Evolutionary conservation across 1,139 yeast genomes (phyloP), one percentile per base, ranked within the genome.

Genomic region (Kodamaea plutei): DNA sequence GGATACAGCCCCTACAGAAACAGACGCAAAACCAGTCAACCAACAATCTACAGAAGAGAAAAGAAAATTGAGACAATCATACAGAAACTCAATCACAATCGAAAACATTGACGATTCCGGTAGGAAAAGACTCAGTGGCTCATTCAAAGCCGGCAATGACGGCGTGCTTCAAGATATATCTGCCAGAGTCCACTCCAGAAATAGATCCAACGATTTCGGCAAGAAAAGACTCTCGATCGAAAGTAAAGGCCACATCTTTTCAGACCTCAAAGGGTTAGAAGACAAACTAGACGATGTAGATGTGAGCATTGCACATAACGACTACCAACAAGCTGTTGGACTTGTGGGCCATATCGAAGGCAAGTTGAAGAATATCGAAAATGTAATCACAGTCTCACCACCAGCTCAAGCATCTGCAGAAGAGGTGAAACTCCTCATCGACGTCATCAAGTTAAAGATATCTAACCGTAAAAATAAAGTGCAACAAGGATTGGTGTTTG

Each of bases 281-380:
- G 84, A 79, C 33, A 61, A 69, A 30, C 63, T 82, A 18, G 84
- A 79, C 39, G 85, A 80, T 38, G 67, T 80, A 19, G 91, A 82
- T 48, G 74, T 79, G 16, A 67, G 69, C 36, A 69, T 81, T 19
- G 80, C 85, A 5, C 83, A 79, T 45, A 73, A 77, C 37, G 68
- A 69, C 37, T 79, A 69, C 45, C 56, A 59, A 15, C 74, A 65
- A 30, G 77, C 84, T 0, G 80, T 77, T 2, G 75, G 73, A 4
- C 53, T 69, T 23, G 62, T 78, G 28, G 56, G 61, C 12, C 68
- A 65, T 39, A 62, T 70, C 16, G 71, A 68, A 31, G 45, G 54
- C 9, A 61, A 62, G 33, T 44, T 67, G 18, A 34, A 37, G 11
- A 31, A 34, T n/a, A 38, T 48, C 4, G 54, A 51, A 28, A 23